Evolutionary conservation across 2,329 filamentous ascomycete genomes (phyloP).

Genomic region (Cladobotryum mycophilum): DNA sequence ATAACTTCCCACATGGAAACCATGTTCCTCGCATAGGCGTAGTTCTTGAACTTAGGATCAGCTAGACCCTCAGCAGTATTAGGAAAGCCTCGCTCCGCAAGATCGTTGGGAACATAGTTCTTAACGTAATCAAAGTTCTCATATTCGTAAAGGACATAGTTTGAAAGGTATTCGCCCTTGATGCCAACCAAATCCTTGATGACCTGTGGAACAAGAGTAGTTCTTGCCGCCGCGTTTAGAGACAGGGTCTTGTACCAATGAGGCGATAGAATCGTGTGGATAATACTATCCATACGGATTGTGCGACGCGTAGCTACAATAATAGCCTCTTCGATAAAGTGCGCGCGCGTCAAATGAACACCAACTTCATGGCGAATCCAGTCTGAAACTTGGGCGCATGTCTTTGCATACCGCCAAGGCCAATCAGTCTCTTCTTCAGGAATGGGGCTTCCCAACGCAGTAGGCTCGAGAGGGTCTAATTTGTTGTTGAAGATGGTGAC

Average conservation of each 20-base stretch:
- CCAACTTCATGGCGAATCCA: conserved; percentile 43
- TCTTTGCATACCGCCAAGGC: conserved; percentile 48
- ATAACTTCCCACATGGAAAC: conserved; percentile 33
- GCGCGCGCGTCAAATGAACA: conserved; percentile 39
- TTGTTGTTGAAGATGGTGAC: conserved; percentile 44
- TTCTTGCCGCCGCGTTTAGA: conserved; percentile 40
- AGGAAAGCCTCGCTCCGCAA: conserved; percentile 37
- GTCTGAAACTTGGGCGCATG: conserved; percentile 40
- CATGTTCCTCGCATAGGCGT: conserved; percentile 43
- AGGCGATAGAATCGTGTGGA: conserved; percentile 37
- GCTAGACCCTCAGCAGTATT: conserved; percentile 24
- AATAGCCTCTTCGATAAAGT: conserved; percentile 42
- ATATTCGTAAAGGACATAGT: conserved; percentile 35
- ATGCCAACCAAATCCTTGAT: conserved; percentile 38
- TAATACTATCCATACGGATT: conserved; percentile 34
- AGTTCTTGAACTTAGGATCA: conserved; percentile 38
- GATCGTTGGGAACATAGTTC: conserved; percentile 41
- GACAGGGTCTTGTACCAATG: conserved; percentile 46
- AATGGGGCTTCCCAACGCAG: conserved; percentile 11
- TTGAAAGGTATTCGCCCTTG: conserved; percentile 28
- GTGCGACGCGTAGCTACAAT: conserved; percentile 40
- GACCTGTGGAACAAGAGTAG: conserved; percentile 37
- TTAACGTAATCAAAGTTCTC: conserved; percentile 38
- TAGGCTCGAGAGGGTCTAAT: conserved; percentile 24
- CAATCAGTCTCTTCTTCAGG: conserved; percentile 37